These are phyloP conservation scores for Mycosphaerella sp. DNA, from an alignment of 2,329 filamentous ascomycete genomes.

Conservation along the genomic window DNA sequence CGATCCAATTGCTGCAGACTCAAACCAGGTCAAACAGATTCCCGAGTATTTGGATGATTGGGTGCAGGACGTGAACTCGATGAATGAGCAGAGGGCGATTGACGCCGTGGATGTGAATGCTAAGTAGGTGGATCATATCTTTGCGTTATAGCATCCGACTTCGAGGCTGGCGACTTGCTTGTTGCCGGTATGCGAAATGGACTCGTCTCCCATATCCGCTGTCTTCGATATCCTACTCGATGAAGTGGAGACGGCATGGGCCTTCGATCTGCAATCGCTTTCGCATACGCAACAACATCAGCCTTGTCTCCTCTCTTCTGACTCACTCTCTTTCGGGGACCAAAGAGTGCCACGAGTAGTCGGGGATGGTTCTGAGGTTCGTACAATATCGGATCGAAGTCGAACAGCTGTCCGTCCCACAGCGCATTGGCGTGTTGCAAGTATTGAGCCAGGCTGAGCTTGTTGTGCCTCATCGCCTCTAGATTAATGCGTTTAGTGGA, in stretches of 20 bases:
- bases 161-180: neutral
- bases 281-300: constrained; percentile 24
- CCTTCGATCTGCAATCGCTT: constrained; percentile 4
- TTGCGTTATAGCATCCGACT: neutral
- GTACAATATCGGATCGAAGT: constrained; percentile 14
- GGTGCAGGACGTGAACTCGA: constrained; percentile 44
- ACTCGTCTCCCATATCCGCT: constrained; percentile 18
- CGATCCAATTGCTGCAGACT: constrained; percentile 53
- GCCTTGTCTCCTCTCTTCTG: constrained; percentile 17
- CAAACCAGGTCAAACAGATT: constrained; percentile 54
- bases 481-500: constrained; percentile 24
- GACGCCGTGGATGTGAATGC: constrained; percentile 28
- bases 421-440: constrained; percentile 31
- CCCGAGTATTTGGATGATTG: constrained; percentile 58
- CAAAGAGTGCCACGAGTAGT: constrained; percentile 25
- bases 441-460: constrained; percentile 26
- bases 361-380: constrained; percentile 10
- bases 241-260: neutral
- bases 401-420: constrained; percentile 23
- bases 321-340: constrained; percentile 8
- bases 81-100: constrained; percentile 33
- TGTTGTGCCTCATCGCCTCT: constrained; percentile 19
- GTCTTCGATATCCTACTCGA: neutral
- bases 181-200: constrained; percentile 13
- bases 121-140: neutral